Base-by-base conservation (phyloP, 306 rosid species). In the Mucuna pruriens region DNA sequence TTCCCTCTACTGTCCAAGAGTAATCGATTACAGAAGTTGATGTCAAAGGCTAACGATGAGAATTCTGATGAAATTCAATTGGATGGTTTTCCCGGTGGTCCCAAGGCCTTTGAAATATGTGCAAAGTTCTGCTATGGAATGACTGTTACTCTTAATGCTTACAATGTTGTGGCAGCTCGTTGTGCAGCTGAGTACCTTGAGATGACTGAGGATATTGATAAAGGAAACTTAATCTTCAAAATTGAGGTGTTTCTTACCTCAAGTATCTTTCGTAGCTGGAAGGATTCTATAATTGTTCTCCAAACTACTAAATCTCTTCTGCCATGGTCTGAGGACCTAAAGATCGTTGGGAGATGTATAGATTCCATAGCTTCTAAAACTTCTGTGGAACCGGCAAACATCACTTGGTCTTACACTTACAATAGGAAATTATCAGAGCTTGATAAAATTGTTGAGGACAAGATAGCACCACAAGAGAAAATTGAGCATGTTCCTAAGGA, bases 111-210 rank as follows among this genome's bases (percentile, higher is more conserved):
- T 77, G 99, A 96, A 90, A 85, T 93, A 57, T 95, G 98, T 82
- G 97, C 93, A 4, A 95, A 95, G 62, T 95, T 95, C 87, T 95
- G 99, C 84, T 95, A 95, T 79, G 99, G 99, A 55, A 93, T 96
- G 92, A 90, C 92, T 16, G 99, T 96, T 68, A 96, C 98, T 36
- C 97, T 96, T 20, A 93, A 93, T 83, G 94, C 99, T 54, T 90
- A 96, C 84, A 96, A 93, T 87, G 98, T 96, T 6, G 99, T 93
- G 88, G 98, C 97, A 75, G 97, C 91, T 78, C 94, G 99, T 16
- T 96, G 98, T 75, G 99, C 97, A 0, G 94, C 99, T 9, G 99
- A 93, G 87, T 93, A 86, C 77, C 97, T 96, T 22, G 92, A 93
- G 85, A 96, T 96, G 99, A 92, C 90, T 0, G 98, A 96, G 89